Conservation (phyloP, 2,329 filamentous ascomycete genomes). For the Alternaria dauci region DNA sequence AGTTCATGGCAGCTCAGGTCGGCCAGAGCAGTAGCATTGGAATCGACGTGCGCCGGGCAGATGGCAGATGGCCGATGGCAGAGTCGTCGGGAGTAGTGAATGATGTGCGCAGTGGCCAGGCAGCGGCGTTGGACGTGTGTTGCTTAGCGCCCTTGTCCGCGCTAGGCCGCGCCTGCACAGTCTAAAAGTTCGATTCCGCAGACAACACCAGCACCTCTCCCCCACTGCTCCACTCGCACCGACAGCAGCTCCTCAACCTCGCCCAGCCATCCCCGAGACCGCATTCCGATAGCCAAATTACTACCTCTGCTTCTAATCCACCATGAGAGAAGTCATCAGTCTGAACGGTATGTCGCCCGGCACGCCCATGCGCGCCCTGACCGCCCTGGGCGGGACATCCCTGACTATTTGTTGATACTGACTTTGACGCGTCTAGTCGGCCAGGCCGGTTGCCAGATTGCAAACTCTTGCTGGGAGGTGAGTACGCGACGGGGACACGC, state of each 20-base stretch:
- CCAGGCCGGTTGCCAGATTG: slow-evolving; percentile 99
- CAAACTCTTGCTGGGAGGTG: slow-evolving; percentile 99
- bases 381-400: slow-evolving; percentile 48
- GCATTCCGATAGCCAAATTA: slow-evolving; percentile 45
- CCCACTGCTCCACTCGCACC: slow-evolving; percentile 26
- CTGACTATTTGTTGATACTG: slow-evolving; percentile 55
- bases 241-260: slow-evolving; percentile 31
- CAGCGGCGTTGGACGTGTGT: slow-evolving; percentile 15
- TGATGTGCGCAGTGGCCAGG: slow-evolving; percentile 9
- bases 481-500: slow-evolving; percentile 55
- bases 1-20: slow-evolving; percentile 22
- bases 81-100: background rate
- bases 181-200: slow-evolving; percentile 26
- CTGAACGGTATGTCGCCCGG: slow-evolving; percentile 82
- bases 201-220: slow-evolving; percentile 32
- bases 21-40: slow-evolving; percentile 20
- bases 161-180: slow-evolving; percentile 12
- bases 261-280: slow-evolving; percentile 26
- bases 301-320: slow-evolving; percentile 54
- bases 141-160: slow-evolving; percentile 20
- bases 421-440: slow-evolving; percentile 77
- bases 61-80: background rate
- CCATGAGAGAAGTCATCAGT: slow-evolving; percentile 99
- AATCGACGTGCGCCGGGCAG: background rate
- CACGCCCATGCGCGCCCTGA: slow-evolving; percentile 52